Conservation (phyloP, 768 basidiomycete species). For the Lentinula detonsa region DNA sequence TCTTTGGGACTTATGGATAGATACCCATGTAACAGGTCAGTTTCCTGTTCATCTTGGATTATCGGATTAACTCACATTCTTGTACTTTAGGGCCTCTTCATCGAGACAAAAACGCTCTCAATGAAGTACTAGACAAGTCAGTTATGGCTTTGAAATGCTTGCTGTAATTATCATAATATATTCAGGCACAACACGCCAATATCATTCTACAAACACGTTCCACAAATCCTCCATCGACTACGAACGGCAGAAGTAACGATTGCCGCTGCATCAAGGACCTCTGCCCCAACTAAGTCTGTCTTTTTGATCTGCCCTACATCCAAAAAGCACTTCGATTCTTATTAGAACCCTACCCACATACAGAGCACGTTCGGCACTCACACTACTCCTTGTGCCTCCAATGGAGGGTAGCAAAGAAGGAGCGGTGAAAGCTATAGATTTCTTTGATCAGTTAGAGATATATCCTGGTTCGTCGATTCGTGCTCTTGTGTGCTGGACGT, state of each 20-base stretch:
- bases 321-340: background rate
- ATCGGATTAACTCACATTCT: background rate
- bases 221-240: constrained; percentile 60
- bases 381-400: constrained; percentile 48
- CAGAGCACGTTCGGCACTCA: constrained; percentile 76
- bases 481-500: background rate
- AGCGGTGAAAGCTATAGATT: constrained; percentile 44
- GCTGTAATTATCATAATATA: background rate
- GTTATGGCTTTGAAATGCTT: background rate
- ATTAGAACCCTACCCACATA: background rate
- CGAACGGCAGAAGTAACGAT: constrained; percentile 43
- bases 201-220: constrained; percentile 73
- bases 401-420: constrained; percentile 14
- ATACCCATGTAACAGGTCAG: constrained; percentile 63
- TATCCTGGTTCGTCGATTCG: constrained; percentile 48
- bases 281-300: constrained; percentile 61
- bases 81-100: constrained; percentile 42
- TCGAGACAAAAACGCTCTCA: constrained; percentile 35
- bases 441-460: constrained; percentile 70
- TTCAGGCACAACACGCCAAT: constrained; percentile 49
- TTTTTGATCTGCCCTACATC: background rate
- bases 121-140: constrained; percentile 47
- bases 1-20: constrained; percentile 85
- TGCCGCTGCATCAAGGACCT: constrained; percentile 72
- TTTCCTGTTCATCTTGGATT: background rate